These are phyloP conservation scores for Hypholoma fasciculare DNA, from an alignment of 768 basidiomycete species.

Conservation along the genomic window DNA sequence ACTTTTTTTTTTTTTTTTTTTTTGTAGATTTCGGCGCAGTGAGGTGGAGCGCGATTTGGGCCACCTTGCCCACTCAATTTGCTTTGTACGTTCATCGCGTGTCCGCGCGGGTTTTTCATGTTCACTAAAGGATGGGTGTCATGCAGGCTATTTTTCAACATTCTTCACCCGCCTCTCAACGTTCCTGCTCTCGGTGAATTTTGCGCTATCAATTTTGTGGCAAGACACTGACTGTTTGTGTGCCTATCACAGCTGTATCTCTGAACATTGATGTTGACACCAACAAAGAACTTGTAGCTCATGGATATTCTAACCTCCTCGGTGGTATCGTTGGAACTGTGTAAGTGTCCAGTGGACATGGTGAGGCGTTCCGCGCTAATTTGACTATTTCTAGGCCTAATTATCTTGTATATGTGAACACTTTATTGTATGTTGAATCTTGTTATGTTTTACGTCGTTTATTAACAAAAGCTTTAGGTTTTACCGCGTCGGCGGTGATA, in stretches of 20 bases:
- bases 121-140: not conserved
- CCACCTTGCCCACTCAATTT: slow-evolving; percentile 91
- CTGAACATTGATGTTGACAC: slow-evolving; percentile 88
- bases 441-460: not conserved
- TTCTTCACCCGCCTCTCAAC: slow-evolving; percentile 83
- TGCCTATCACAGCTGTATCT: slow-evolving; percentile 64
- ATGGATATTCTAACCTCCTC: slow-evolving; percentile 88
- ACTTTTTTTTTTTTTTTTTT: no score
- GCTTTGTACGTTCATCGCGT: slow-evolving; percentile 65
- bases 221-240: not conserved
- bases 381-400: slow-evolving; percentile 55
- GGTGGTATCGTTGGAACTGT: slow-evolving; percentile 83
- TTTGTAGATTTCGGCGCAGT: slow-evolving; percentile 32
- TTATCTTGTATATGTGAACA: slow-evolving; percentile 88
- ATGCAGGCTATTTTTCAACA: slow-evolving; percentile 75
- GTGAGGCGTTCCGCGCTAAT: not conserved
- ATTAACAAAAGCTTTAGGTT: slow-evolving; percentile 45
- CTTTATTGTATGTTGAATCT: slow-evolving; percentile 53
- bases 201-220: not conserved
- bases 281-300: slow-evolving; percentile 88
- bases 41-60: slow-evolving; percentile 67
- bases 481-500: slow-evolving; percentile 91
- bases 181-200: slow-evolving; percentile 81
- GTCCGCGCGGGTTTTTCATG: not conserved
- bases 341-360: slow-evolving; percentile 37